phyloP scores from a whole-genome alignment of 1,139 yeast species.

The Yamadazyma buinensis region DNA sequence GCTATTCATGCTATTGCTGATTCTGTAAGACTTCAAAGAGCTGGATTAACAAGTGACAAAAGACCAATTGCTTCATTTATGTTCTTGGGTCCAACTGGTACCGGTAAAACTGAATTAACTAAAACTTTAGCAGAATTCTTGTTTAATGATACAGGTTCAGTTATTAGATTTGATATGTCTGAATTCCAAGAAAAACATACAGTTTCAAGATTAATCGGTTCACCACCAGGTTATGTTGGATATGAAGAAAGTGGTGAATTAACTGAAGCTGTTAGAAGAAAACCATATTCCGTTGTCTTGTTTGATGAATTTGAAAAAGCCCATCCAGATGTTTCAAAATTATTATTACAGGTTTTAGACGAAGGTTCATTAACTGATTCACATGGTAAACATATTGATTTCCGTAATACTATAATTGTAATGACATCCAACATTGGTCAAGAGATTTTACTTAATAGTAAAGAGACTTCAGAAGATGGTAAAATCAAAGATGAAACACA shows the following conservation, averaged over 20 bases:
- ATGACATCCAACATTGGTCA: slow-evolving; percentile 98
- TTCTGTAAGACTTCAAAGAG: slow-evolving; percentile 93
- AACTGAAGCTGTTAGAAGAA: slow-evolving; percentile 92
- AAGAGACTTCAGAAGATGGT: slow-evolving; percentile 37
- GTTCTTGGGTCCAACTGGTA: slow-evolving; percentile 97
- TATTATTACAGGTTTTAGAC: slow-evolving; percentile 85
- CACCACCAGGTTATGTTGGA: slow-evolving; percentile 98
- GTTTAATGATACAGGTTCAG: slow-evolving; percentile 83
- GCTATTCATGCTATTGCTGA: slow-evolving; percentile 87
- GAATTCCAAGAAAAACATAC: slow-evolving; percentile 96
- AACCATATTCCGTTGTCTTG: slow-evolving; percentile 87
- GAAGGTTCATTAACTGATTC: slow-evolving; percentile 94
- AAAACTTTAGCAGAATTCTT: slow-evolving; percentile 88
- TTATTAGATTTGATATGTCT: slow-evolving; percentile 92
- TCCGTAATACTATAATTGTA: slow-evolving; percentile 91
- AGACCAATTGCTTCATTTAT: slow-evolving; percentile 95
- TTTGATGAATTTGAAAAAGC: slow-evolving; percentile 98
- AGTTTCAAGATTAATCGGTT: slow-evolving; percentile 85
- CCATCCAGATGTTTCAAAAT: slow-evolving; percentile 87
- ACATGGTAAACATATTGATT: slow-evolving; percentile 90
- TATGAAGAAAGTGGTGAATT: slow-evolving; percentile 95
- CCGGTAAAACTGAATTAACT: slow-evolving; percentile 94
- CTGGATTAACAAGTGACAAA: slow-evolving; percentile 90
- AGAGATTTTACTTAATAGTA: slow-evolving; percentile 70
- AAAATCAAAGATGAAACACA: slow-evolving; percentile 50